phyloP scores from a whole-genome alignment of 2,329 filamentous ascomycete genomes.

The Colletotrichum australisinense region DNA sequence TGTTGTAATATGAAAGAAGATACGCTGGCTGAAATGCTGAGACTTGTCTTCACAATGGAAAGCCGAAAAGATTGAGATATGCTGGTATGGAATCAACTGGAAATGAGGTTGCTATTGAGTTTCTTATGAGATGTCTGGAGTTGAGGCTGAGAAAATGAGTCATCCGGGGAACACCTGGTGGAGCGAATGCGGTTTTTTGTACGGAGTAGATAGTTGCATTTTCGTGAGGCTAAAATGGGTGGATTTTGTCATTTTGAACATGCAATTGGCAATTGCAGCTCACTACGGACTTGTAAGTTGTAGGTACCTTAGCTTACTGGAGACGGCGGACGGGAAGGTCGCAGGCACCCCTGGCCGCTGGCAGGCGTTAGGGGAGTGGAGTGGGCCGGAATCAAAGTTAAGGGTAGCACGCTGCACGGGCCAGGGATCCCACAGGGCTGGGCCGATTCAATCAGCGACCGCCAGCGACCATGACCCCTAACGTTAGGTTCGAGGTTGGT shows the following conservation, averaged over 20 bases:
- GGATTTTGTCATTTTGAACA: neutral
- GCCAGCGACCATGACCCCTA: neutral
- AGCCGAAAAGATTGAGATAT: neutral
- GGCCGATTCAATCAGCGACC: neutral
- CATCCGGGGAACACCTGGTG: neutral
- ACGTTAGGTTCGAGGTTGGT: too few relatives aligned
- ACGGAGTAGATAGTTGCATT: neutral
- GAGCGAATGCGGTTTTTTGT: neutral
- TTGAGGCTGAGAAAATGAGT: neutral
- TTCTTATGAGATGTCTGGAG: neutral
- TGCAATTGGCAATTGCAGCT: too few relatives aligned
- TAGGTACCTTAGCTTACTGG: neutral
- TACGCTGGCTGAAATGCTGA: too few relatives aligned
- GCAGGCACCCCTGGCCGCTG: neutral
- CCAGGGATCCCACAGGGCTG: conserved; percentile 29
- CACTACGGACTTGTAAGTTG: too few relatives aligned
- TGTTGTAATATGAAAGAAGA: neutral
- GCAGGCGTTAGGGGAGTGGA: neutral
- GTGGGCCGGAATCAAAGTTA: conserved; percentile 20
- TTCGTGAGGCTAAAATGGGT: neutral
- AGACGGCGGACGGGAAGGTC: neutral
- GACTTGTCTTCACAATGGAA: neutral
- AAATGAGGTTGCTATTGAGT: neutral
- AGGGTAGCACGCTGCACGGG: conserved; percentile 26
- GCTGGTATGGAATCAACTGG: neutral